Evolutionary conservation across 2,329 filamentous ascomycete genomes (phyloP).

Genomic region (Verticillium zaregamsianum): DNA sequence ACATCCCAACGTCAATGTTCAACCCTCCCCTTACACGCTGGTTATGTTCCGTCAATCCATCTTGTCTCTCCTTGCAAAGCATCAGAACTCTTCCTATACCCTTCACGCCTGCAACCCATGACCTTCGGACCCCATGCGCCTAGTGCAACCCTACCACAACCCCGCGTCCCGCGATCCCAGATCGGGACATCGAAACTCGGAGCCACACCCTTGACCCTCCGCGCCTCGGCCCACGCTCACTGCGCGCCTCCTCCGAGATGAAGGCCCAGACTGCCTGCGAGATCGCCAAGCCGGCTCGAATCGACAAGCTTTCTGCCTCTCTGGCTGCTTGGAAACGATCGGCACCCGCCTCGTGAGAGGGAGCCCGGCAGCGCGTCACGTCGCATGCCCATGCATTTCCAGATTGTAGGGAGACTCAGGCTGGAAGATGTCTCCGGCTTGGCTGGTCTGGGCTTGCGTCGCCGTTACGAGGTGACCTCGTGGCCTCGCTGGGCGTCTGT

Average conservation of each 20-base stretch:
- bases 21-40: not conserved
- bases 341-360: not conserved
- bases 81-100: not conserved
- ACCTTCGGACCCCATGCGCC: not conserved
- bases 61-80: not conserved
- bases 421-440: not conserved
- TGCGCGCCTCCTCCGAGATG: not conserved
- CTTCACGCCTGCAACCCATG: not conserved
- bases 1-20: not conserved
- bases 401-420: not conserved
- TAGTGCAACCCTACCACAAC: slow-evolving; percentile 1
- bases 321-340: not conserved
- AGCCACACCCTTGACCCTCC: slow-evolving; percentile 9
- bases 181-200: slow-evolving; percentile 12
- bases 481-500: not conserved
- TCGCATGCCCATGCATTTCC: not conserved
- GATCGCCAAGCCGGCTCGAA: not conserved
- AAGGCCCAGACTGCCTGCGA: not conserved
- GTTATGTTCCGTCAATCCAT: not conserved
- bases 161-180: slow-evolving; percentile 6
- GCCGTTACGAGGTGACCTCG: not conserved
- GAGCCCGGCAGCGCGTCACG: not conserved
- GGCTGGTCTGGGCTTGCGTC: not conserved
- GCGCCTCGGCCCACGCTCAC: slow-evolving; percentile 2
- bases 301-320: not conserved